Conservation (phyloP, 805 yeast species). For the Lachancea lanzarotensis region DNA sequence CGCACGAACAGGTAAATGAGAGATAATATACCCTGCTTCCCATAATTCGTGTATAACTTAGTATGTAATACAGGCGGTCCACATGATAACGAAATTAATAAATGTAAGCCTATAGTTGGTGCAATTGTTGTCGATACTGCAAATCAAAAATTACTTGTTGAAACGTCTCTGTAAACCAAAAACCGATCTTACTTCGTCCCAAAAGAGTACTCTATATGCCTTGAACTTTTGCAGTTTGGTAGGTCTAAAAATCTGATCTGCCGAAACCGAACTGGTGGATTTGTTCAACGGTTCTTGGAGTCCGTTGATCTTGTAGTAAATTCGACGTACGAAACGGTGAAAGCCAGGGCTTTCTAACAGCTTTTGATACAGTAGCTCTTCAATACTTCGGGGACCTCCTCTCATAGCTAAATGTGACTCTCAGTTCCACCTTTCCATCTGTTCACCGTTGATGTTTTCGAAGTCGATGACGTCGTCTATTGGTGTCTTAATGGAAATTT, state of each 20-base stretch:
- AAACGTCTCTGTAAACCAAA: slow-evolving; percentile 40
- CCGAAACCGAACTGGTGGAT: slow-evolving; percentile 15
- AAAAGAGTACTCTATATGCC: slow-evolving; percentile 54
- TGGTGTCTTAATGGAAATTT: not conserved
- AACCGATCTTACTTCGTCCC: slow-evolving; percentile 51
- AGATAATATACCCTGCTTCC: no score
- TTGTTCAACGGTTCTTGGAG: slow-evolving; percentile 39
- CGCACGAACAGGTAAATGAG: no score
- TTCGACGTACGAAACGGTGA: slow-evolving; percentile 52
- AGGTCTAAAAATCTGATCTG: slow-evolving; percentile 32
- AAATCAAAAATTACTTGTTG: slow-evolving; percentile 10
- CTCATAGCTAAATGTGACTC: slow-evolving; percentile 5
- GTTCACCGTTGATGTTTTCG: not conserved
- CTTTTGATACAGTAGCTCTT: slow-evolving; percentile 42
- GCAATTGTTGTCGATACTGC: no score
- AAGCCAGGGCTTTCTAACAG: slow-evolving; percentile 54
- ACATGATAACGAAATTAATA: not conserved
- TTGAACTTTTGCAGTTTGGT: slow-evolving; percentile 48
- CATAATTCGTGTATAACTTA: not conserved
- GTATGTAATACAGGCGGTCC: not conserved
- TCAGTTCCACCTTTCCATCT: not conserved
- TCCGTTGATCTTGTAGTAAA: slow-evolving; percentile 61
- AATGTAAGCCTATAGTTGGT: not conserved
- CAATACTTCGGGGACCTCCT: slow-evolving; percentile 34
- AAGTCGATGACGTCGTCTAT: not conserved